Conservation (phyloP, 2,329 filamentous ascomycete species). For the Fusarium verticillioides region DNA sequence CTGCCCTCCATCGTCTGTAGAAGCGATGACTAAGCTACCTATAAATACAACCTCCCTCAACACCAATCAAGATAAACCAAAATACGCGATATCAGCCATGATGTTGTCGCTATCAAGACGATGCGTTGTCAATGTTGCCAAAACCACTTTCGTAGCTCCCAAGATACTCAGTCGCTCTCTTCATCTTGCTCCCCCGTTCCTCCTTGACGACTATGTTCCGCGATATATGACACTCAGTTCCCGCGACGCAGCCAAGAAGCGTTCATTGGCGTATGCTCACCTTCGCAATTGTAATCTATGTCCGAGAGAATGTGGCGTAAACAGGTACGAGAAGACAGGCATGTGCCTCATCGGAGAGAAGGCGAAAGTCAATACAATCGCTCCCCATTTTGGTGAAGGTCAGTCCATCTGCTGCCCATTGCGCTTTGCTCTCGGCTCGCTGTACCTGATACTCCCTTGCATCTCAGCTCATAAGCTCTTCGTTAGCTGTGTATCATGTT, state of each 20-base stretch:
- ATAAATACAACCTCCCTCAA: constrained; percentile 11
- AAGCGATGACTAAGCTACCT: constrained; percentile 22
- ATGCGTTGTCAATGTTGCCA: background rate
- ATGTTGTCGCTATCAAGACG: constrained; percentile 25
- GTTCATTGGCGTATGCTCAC: constrained; percentile 78
- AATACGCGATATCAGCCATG: constrained; percentile 20
- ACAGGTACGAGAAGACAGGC: constrained; percentile 82
- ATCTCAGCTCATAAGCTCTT: background rate
- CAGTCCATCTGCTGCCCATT: constrained; percentile 37
- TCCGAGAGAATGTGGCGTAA: constrained; percentile 79
- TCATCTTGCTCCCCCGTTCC: constrained; percentile 71
- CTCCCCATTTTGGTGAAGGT: constrained; percentile 85
- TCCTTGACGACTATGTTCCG: constrained; percentile 79
- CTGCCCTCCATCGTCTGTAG: background rate
- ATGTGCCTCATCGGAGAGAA: constrained; percentile 81
- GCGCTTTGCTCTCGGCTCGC: constrained; percentile 2
- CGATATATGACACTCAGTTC: constrained; percentile 76
- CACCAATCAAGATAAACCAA: constrained; percentile 39
- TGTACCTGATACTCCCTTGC: constrained; percentile 20
- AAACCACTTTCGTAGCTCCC: background rate
- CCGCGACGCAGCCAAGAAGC: constrained; percentile 76
- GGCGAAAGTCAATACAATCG: constrained; percentile 85
- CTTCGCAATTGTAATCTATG: constrained; percentile 84
- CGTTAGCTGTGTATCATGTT: background rate
- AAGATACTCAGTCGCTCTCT: constrained; percentile 46